A percentile compares a stretch with the other conserved stretches of the same genome.
Conservation (phyloP, 2,329 filamentous ascomycete genomes). For the Neurospora sp. region DNA sequence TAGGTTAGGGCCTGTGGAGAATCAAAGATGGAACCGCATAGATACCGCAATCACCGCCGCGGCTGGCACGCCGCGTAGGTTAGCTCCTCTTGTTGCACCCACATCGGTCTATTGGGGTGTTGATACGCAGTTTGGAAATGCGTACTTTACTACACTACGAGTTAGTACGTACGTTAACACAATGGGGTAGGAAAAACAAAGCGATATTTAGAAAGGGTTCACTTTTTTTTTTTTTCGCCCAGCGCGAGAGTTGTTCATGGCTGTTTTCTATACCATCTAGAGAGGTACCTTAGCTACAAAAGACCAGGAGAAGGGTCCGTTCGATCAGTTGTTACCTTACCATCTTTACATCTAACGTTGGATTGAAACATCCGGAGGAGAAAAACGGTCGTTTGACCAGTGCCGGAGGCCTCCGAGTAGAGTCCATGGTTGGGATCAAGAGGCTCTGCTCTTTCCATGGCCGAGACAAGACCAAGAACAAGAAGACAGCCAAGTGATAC, state of each 20-base stretch:
- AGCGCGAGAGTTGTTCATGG: neutral
- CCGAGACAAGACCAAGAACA: neutral
- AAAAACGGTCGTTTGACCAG: neutral
- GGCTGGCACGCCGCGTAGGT: neutral
- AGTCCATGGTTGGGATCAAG: neutral
- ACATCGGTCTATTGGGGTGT: neutral
- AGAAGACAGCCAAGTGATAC: neutral
- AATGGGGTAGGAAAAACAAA: neutral
- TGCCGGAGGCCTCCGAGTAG: neutral
- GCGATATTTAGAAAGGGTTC: neutral
- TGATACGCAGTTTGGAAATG: neutral
- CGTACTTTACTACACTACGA: neutral
- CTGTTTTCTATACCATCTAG: neutral
- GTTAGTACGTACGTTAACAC: neutral
- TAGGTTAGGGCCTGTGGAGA: neutral
- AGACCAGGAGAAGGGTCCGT: neutral
- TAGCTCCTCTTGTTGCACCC: neutral
- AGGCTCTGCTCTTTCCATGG: neutral
- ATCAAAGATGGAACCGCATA: neutral
- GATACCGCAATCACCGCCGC: neutral
- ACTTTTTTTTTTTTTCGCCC: neutral
- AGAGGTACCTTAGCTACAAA: neutral
- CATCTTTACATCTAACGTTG: neutral
- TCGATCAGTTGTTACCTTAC: neutral
- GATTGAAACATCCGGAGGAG: neutral